A percentile compares a stretch with the other conserved stretches of the same genome.
Evolutionary conservation across 345 rosid species (phyloP).

Genomic region (Abelmoschus esculentus): DNA sequence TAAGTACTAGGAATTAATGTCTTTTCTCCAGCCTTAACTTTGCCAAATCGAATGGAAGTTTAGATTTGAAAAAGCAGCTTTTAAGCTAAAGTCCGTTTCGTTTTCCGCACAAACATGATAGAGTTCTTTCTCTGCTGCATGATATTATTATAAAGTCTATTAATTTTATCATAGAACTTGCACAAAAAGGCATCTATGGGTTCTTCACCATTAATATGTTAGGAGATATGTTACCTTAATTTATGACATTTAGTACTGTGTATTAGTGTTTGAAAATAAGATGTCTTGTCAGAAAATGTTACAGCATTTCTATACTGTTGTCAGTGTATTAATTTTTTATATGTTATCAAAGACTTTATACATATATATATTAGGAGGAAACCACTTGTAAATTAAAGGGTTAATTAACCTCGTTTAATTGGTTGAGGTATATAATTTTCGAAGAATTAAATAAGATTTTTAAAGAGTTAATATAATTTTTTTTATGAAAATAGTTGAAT

Average conservation of each 20-base stretch:
- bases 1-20: background rate
- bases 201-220: no score
- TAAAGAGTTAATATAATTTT: no score
- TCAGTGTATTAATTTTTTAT: no score
- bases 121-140: background rate
- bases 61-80: background rate
- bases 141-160: conserved; percentile 15
- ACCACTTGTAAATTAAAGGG: no score
- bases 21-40: background rate
- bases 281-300: background rate
- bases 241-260: background rate
- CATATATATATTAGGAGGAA: no score
- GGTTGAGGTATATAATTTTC: no score
- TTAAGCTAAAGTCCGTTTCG: background rate
- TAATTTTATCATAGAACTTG: background rate
- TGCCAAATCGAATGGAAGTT: conserved; percentile 1
- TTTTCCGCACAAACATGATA: background rate
- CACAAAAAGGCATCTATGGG: conserved; percentile 1
- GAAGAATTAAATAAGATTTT: no score
- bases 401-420: no score
- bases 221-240: background rate
- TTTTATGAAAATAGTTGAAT: no score
- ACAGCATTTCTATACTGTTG: background rate
- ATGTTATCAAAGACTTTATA: no score
- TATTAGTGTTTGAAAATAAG: background rate